Conservation (phyloP, 139 green algal genomes). For the Volvox reticuliferus region DNA sequence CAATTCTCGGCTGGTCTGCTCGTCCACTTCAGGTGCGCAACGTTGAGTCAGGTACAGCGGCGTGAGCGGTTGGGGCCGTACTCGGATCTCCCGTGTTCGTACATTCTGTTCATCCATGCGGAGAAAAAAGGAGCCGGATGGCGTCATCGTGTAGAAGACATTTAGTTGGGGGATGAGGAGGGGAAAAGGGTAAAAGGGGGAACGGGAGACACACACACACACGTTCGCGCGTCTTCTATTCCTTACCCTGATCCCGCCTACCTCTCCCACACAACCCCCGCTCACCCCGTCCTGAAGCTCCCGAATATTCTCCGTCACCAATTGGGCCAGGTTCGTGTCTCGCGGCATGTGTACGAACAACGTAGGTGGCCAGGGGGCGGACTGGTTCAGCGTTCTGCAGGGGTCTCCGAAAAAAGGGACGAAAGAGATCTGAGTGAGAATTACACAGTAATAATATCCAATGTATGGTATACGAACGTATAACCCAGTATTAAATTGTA, state of each 20-base stretch:
- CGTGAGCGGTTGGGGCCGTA: constrained; percentile 54
- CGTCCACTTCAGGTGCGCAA: constrained; percentile 28
- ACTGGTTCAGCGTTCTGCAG: not conserved
- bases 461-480: too few relatives aligned
- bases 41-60: constrained; percentile 45
- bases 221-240: too few relatives aligned
- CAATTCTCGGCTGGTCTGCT: constrained; percentile 23
- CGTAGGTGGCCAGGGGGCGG: constrained; percentile 62
- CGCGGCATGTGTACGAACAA: constrained; percentile 78
- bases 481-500: too few relatives aligned
- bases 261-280: not conserved
- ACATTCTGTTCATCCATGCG: constrained; percentile 33
- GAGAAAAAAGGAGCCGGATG: too few relatives aligned
- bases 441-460: too few relatives aligned
- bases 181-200: too few relatives aligned
- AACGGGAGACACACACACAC: too few relatives aligned
- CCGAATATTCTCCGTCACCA: constrained; percentile 55
- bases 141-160: too few relatives aligned
- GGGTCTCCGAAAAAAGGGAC: not conserved
- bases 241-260: not conserved
- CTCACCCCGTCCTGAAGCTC: constrained; percentile 48
- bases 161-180: too few relatives aligned
- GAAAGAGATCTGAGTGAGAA: too few relatives aligned
- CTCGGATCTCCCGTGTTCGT: constrained; percentile 12
- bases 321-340: constrained; percentile 51